Percentiles rank a stretch among this genome's conserved stretches.
Conservation (phyloP, 768 basidiomycete genomes). For the Suillus paluster region DNA sequence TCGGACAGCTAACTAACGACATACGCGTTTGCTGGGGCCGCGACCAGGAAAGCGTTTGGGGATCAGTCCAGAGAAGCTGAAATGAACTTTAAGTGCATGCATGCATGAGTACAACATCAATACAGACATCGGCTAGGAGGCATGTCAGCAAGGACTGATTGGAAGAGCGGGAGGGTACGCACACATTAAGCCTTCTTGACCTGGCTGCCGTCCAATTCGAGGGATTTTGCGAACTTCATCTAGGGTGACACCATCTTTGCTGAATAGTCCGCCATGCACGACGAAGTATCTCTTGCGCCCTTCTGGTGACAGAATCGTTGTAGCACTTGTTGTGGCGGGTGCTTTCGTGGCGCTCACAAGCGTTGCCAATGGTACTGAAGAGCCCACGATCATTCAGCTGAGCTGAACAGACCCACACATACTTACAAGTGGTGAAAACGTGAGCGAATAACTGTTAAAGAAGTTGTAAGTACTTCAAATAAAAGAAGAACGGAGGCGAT, state of each 20-base stretch:
- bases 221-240: conserved; percentile 91
- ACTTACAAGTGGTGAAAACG: conserved; percentile 86
- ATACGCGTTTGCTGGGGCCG: conserved; percentile 93
- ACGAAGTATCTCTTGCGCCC: conserved; percentile 91
- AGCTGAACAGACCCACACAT: conserved; percentile 1
- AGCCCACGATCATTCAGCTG: conserved; percentile 10
- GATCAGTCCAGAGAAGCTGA: conserved; percentile 95
- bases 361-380: conserved; percentile 85
- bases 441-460: conserved; percentile 80
- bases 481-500: conserved; percentile 8
- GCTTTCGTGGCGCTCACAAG: conserved; percentile 75
- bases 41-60: conserved; percentile 86
- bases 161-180: conserved; percentile 31
- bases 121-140: conserved; percentile 62
- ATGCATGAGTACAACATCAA: neutral
- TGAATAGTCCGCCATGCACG: conserved; percentile 96
- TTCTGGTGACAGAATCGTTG: conserved; percentile 78
- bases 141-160: conserved; percentile 12
- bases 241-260: conserved; percentile 91
- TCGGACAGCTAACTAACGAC: conserved; percentile 30
- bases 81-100: conserved; percentile 15
- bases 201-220: conserved; percentile 88
- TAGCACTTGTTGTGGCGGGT: conserved; percentile 42
- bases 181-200: conserved; percentile 96
- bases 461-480: conserved; percentile 6